Evolutionary conservation across 768 basidiomycete genomes (phyloP).

Genomic region (Pleurotus pulmonarius): DNA sequence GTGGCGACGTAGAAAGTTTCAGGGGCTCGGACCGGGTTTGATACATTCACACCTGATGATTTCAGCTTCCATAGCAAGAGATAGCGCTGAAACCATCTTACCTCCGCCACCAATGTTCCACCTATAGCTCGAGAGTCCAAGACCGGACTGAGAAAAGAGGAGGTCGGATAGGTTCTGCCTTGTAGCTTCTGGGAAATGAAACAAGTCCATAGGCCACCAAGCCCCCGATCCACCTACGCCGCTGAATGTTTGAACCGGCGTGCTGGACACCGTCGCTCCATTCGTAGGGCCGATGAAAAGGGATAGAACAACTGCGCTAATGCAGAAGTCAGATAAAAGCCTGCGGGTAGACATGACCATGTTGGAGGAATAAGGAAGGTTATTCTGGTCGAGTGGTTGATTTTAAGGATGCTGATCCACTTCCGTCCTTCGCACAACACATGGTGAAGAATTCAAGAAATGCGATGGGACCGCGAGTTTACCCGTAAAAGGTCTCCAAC

Average conservation of each 20-base stretch:
- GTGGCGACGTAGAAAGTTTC: conserved; percentile 33
- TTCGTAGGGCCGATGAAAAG: conserved; percentile 10
- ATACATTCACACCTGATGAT: conserved; percentile 26
- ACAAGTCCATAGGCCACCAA: conserved; percentile 44
- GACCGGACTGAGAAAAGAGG: conserved; percentile 32
- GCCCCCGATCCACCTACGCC: conserved; percentile 43
- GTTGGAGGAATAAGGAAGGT: too few species aligned
- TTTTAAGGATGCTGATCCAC: not conserved
- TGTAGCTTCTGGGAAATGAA: conserved; percentile 33
- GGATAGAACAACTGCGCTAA: conserved; percentile 11
- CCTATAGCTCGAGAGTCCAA: conserved; percentile 38
- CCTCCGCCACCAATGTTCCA: conserved; percentile 42
- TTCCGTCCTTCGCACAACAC: not conserved
- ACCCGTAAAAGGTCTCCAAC: too few species aligned
- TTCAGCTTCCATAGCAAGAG: too few species aligned
- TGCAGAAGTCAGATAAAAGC: not conserved
- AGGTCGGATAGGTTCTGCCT: conserved; percentile 36
- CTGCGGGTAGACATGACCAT: not conserved
- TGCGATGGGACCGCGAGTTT: too few species aligned
- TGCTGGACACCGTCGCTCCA: conserved; percentile 23
- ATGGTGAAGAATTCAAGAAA: too few species aligned
- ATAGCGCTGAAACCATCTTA: not conserved
- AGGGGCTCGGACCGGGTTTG: conserved; percentile 31
- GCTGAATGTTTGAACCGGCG: conserved; percentile 30
- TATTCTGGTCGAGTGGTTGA: too few species aligned